phyloP scores from a whole-genome alignment of 2,329 filamentous ascomycete species.

The Cladosporium sp. region DNA sequence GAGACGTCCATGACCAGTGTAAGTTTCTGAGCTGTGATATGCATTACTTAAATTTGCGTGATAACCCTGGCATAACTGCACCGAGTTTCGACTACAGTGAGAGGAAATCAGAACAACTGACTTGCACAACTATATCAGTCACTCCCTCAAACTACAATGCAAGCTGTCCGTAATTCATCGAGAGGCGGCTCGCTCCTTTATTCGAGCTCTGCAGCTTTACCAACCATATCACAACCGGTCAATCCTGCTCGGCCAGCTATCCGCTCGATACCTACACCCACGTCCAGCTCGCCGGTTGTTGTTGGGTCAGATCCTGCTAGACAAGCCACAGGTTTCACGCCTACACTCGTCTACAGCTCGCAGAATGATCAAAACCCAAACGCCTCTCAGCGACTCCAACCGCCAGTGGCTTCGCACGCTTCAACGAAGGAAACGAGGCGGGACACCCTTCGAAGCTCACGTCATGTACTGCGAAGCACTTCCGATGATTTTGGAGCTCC shows the following conservation, averaged over 20 bases:
- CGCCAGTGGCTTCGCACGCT: neutral
- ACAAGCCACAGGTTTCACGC: neutral
- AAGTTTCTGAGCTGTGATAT: neutral
- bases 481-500: neutral
- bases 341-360: neutral
- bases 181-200: neutral
- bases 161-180: neutral
- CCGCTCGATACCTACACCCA: neutral
- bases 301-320: too few relatives aligned
- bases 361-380: too few relatives aligned
- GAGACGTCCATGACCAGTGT: constrained; percentile 7
- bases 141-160: constrained; percentile 3
- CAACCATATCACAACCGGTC: neutral
- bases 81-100: neutral
- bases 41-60: too few relatives aligned
- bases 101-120: neutral
- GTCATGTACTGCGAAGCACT: neutral
- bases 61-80: neutral
- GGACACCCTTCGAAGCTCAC: too few relatives aligned
- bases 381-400: too few relatives aligned
- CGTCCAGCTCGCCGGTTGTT: neutral
- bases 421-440: neutral
- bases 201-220: neutral
- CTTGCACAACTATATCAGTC: neutral
- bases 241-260: neutral